Conservation (phyloP, 441 rosid species). For the Bruguiera hainesii region DNA sequence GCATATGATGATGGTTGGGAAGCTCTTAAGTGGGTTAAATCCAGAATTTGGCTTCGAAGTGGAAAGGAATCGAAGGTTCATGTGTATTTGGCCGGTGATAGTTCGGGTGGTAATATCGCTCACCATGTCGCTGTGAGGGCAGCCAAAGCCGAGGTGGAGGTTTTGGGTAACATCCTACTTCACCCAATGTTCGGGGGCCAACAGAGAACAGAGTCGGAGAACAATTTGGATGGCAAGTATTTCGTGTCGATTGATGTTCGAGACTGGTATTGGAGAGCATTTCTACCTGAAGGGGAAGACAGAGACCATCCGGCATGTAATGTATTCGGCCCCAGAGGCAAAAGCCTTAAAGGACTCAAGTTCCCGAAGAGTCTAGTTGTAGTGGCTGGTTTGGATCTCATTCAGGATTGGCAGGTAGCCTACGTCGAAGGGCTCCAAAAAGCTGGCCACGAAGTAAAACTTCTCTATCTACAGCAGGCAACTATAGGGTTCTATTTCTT, state of each 20-base stretch:
- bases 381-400: conserved; percentile 88
- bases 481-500: conserved; percentile 93
- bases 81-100: conserved; percentile 88
- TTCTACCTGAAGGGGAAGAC: conserved; percentile 74
- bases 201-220: conserved; percentile 72
- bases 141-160: conserved; percentile 50
- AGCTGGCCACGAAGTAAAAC: conserved; percentile 59
- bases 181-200: conserved; percentile 95
- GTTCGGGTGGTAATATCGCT: conserved; percentile 94
- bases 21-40: conserved; percentile 87
- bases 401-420: conserved; percentile 91
- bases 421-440: conserved; percentile 73
- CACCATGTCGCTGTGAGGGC: conserved; percentile 87
- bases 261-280: conserved; percentile 98
- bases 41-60: conserved; percentile 82
- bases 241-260: conserved; percentile 83
- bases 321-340: conserved; percentile 77
- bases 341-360: conserved; percentile 36
- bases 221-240: conserved; percentile 69
- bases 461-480: conserved; percentile 70
- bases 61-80: conserved; percentile 67
- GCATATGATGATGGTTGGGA: conserved; percentile 98
- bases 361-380: conserved; percentile 86
- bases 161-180: conserved; percentile 82
- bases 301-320: conserved; percentile 95